Conservation (phyloP, 2,329 filamentous ascomycete species). For the Arthroderma sp. region DNA sequence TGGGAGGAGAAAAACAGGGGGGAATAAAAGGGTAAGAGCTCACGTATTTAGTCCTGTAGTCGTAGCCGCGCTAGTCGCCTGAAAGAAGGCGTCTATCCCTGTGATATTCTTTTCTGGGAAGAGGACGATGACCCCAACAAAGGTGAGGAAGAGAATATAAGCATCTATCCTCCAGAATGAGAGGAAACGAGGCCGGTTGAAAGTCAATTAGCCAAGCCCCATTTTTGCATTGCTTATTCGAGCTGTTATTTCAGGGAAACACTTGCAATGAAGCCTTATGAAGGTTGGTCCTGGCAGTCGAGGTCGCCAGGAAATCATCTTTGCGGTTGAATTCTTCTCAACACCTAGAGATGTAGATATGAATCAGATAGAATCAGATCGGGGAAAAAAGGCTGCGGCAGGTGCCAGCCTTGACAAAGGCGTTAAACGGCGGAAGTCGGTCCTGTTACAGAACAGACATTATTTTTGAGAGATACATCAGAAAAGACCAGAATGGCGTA, state of each 20-base stretch:
- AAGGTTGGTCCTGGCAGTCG: conserved; percentile 2
- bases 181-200: neutral
- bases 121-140: conserved; percentile 26
- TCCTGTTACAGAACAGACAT: no score
- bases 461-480: no score
- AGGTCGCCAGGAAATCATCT: neutral
- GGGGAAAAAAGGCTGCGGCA: no score
- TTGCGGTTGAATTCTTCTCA: no score
- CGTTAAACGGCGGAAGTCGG: no score
- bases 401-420: no score
- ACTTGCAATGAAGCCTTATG: conserved; percentile 8
- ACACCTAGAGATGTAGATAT: no score
- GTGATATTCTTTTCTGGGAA: conserved; percentile 28
- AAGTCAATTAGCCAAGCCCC: neutral
- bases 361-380: no score
- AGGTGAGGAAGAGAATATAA: conserved; percentile 26
- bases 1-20: neutral
- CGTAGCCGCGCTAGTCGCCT: conserved; percentile 37
- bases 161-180: conserved; percentile 20
- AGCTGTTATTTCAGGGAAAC: neutral
- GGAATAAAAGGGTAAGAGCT: conserved; percentile 9
- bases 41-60: conserved; percentile 41
- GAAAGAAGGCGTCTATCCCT: conserved; percentile 38
- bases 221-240: no score
- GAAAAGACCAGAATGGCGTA: no score